A percentile compares a stretch with the other conserved stretches of the same genome.
Conservation (phyloP, 129 eudicot genomes). For the Artemisia tridentata region DNA sequence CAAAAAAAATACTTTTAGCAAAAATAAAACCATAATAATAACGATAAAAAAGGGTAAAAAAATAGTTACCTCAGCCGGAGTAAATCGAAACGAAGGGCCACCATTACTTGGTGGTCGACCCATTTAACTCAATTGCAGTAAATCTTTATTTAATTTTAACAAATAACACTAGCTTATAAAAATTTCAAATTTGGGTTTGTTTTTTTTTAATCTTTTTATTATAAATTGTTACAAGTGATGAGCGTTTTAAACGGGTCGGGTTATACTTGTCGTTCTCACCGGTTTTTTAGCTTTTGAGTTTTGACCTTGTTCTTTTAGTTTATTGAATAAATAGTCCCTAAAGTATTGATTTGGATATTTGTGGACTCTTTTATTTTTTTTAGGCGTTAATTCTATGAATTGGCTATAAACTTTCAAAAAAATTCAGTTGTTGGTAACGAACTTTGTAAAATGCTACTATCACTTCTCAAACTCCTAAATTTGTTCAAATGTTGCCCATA, state of each 20-base stretch:
- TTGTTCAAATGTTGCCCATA: too few relatives aligned
- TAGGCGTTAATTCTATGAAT: too few relatives aligned
- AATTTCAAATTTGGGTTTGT: constrained; percentile 2
- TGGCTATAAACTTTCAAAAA: too few relatives aligned
- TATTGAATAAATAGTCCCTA: constrained; percentile 4
- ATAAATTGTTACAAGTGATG: constrained; percentile 3
- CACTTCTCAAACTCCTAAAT: too few relatives aligned
- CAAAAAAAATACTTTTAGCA: neutral
- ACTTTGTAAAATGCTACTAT: too few relatives aligned
- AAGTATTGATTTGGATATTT: neutral
- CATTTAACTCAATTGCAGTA: constrained; percentile 35
- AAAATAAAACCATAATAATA: neutral
- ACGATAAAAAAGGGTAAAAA: neutral
- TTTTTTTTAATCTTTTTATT: neutral
- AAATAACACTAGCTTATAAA: neutral
- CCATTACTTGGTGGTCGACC: constrained; percentile 98
- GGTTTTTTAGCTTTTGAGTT: neutral
- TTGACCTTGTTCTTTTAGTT: neutral
- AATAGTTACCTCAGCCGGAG: constrained; percentile 50
- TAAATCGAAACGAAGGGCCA: constrained; percentile 84
- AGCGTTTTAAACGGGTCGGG: constrained; percentile 18
- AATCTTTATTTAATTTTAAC: neutral
- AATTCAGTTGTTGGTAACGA: too few relatives aligned
- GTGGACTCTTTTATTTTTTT: too few relatives aligned
- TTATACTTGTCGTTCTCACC: constrained; percentile 19